Evolutionary conservation across 352 stramenopile genomes (phyloP), one percentile per base, ranked within the genome.

Genomic region (Globisporangium cederbergense): DNA sequence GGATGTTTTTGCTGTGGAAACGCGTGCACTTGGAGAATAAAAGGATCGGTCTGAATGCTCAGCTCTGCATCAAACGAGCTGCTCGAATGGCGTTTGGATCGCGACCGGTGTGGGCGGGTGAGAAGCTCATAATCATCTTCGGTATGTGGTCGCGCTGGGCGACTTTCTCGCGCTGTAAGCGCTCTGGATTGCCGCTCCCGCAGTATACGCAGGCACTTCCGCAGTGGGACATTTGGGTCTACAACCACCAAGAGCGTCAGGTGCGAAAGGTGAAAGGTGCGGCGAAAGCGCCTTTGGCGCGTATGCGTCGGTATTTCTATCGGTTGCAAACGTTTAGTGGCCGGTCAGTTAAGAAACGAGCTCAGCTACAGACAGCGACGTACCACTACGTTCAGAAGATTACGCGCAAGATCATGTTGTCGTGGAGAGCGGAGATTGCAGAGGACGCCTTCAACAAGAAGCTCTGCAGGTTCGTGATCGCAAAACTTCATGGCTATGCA

Each of bases 221-320:
- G 14, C 74, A 86, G 5, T 93, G 85, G 85, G 85, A 89, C 53
- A 69, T 88, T 4, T 92, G 83, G 81, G 58, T 89, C 22, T 74
- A 88, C 67, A 88, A 89, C 52, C 89, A 92, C 67, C 83, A 90
- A 38, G 83, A 90, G 49, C 81, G 83, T 1, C 79, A 92, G 60
- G 73, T 94, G n/a, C 83, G 85, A 14, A 75, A 77, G 40, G 73
- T 94, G 16, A 91, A 89, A 55, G 83, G 81, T 3, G 68, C 71
- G 2, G 75, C 83, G 0, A 78, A 79, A 59, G 78, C 79, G 3
- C 83, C 83, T 14, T 58, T 75, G 14, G 75, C 79, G 10, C 66
- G 75, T 42, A 77, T 91, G 58, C 63, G 66, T 16, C 77, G 85
- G 0, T 86, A 67, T 60, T 89, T 90, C 32, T 49, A 68, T 13